These are phyloP conservation scores for Nannizziopsis barbatae DNA, from an alignment of 2,329 filamentous ascomycete species.

Conservation along the genomic window DNA sequence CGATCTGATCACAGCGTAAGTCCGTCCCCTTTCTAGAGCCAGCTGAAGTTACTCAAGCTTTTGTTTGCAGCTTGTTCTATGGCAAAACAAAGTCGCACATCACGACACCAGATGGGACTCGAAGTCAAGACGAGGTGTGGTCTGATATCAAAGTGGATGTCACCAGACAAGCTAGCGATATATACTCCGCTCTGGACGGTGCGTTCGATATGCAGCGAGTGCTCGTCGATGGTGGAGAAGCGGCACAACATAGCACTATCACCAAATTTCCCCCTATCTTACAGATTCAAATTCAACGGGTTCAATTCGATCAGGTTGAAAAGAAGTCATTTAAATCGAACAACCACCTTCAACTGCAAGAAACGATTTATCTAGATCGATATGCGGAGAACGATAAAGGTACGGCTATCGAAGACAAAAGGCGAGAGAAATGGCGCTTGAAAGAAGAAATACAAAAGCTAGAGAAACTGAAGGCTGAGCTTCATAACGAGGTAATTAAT, in stretches of 20 bases:
- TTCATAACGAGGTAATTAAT: conserved; percentile 26
- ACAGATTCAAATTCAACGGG: conserved; percentile 79
- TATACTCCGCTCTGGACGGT: conserved; percentile 76
- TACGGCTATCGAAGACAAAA: conserved; percentile 51
- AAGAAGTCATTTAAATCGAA: conserved; percentile 58
- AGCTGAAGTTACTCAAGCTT: neutral
- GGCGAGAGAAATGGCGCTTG: conserved; percentile 59
- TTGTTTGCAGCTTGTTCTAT: conserved; percentile 37
- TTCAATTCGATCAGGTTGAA: conserved; percentile 55
- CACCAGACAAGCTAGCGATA: conserved; percentile 47
- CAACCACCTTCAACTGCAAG: conserved; percentile 65
- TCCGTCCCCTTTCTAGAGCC: neutral
- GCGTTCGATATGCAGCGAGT: conserved; percentile 73
- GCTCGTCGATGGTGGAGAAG: conserved; percentile 50
- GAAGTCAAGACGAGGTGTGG: conserved; percentile 47
- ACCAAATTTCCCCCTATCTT: conserved; percentile 69
- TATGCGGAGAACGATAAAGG: conserved; percentile 60
- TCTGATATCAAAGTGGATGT: conserved; percentile 54
- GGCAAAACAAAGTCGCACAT: conserved; percentile 38
- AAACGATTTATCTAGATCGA: conserved; percentile 74
- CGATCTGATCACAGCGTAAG: conserved; percentile 61
- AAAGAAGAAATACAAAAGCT: conserved; percentile 51
- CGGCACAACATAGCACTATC: conserved; percentile 59
- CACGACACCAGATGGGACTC: conserved; percentile 36
- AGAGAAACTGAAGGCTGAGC: conserved; percentile 36